Evolutionary conservation across 257 asterid genomes (phyloP), one percentile per base, ranked within the genome.

Genomic region (Salvia splendens): DNA sequence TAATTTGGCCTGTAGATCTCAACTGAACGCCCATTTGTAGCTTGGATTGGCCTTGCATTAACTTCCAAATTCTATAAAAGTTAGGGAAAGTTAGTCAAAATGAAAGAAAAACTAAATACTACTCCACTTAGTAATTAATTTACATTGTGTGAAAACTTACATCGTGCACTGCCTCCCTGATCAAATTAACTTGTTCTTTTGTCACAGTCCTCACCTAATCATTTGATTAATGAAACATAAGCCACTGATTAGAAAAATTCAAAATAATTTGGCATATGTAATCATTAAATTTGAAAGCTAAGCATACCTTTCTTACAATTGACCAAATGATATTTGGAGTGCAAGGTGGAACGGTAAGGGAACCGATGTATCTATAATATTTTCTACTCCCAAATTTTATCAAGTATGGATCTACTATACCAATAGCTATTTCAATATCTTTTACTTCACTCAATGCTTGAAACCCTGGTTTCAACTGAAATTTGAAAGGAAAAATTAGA

Each of bases 321-420:
- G 92, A 80, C 96, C 95, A 89, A 0, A 53, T 62, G 24, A 87
- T 69, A 64, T 76, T 67, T 58, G 82, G 77, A 5, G 88, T 80
- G 66, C 96, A 89, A 8, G 97, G 96, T 69, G 96, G 96, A 16
- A 61, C 50, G 0, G 96, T 88, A 38, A 88, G 89, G 0, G 96
- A 88, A 5, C 96, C 96, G 32, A 79, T 65, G 69, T 84, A 86
- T 33, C 94, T 76, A 15, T 76, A 88, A 41, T 88, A 86, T 30
- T 80, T 77, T 52, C 84, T 72, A 64, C 89, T 76, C 9, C 84
- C 88, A 0, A 84, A 56, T 15, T 81, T 75, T 15, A 88, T 65
- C 0, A 41, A 41, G n/a, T 69, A 54, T 0, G 94, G 91, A 61
- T 84, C 64, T n/a, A 88, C 20, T 1, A 73, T 7, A 5, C 94